Percentiles rank a stretch among this genome's conserved stretches.
These are phyloP conservation scores for Apiospora pterosperma DNA, from an alignment of 2,329 filamentous ascomycete species.

Conservation along the genomic window DNA sequence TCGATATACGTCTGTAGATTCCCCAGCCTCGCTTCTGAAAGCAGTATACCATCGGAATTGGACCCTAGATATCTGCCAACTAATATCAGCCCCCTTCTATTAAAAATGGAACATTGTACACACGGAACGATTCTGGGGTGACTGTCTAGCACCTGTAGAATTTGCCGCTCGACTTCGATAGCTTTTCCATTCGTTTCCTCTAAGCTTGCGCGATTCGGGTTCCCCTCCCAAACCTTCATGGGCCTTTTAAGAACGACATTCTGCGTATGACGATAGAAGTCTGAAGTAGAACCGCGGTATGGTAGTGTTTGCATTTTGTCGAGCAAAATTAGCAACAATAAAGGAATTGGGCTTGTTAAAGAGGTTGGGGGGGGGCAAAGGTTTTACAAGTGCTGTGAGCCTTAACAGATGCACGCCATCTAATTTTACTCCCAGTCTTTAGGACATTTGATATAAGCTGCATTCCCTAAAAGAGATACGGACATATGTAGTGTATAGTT, in stretches of 20 bases:
- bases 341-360: not conserved
- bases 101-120: not conserved
- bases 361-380: not conserved
- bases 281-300: not conserved
- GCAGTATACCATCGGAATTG: not conserved
- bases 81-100: not conserved
- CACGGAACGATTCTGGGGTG: constrained; percentile 4
- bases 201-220: not conserved
- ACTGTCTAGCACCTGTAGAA: not conserved
- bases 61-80: not conserved
- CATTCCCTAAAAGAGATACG: no score
- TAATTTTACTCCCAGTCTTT: not conserved
- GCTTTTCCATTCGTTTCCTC: not conserved
- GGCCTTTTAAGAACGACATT: not conserved
- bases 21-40: not conserved
- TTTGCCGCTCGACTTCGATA: not conserved
- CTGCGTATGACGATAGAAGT: not conserved
- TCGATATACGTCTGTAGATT: constrained; percentile 4
- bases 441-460: not conserved
- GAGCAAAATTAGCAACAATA: not conserved
- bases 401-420: not conserved
- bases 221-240: not conserved
- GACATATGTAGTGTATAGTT: not conserved
- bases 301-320: not conserved
- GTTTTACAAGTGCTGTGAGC: not conserved